Base-by-base conservation (phyloP, 2,329 filamentous ascomycete species). In the Rosellinia necatrix region DNA sequence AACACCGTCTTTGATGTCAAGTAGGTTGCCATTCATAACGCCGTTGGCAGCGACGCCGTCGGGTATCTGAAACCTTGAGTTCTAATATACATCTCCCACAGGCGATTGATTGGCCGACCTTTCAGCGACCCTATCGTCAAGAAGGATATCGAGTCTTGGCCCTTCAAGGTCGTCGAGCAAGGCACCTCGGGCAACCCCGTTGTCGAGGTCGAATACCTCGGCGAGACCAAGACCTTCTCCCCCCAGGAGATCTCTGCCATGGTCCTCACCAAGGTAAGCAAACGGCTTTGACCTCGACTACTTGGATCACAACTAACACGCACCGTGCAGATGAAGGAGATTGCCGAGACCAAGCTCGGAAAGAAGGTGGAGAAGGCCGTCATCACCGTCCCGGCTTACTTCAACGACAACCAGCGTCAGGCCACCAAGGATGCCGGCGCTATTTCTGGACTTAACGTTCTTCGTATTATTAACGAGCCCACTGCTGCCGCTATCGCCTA, bases 401-500 rank as follows among this genome's bases (percentile, higher is more conserved):
- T 99, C 91, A 97, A 97, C 85, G 94, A 99, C 87, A 96, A 96
- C 85, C 94, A 99, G 84, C 90, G 94, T 81, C 94, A 97, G 81
- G 91, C 94, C 66, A 99, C 94, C 81, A 97, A 97, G 88, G 94
- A 97, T 74, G 94, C 94, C 66, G 94, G 94, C 88, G 90, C 93
- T 76, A 99, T 99, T 74, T 82, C 93, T 72, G 94, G 93, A 70
- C 88, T 99, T 63, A 97, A 97, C 81, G 92, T 99, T 68, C 92
- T 99, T 78, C 92, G 94, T 85, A 97, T 99, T 82, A 97, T 99
- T 82, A 99, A 99, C 87, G 94, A 99, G 84, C 94, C 94, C 60
- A 99, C 94, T 64, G 94, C 94, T 68, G 94, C 94, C 62, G 94
- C 94, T 70, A 97, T 97, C 71, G 94, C 94, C 70, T 99, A 99